These are phyloP conservation scores for Talaromyces sp. DNA, from an alignment of 2,329 filamentous ascomycete genomes.

Conservation along the genomic window DNA sequence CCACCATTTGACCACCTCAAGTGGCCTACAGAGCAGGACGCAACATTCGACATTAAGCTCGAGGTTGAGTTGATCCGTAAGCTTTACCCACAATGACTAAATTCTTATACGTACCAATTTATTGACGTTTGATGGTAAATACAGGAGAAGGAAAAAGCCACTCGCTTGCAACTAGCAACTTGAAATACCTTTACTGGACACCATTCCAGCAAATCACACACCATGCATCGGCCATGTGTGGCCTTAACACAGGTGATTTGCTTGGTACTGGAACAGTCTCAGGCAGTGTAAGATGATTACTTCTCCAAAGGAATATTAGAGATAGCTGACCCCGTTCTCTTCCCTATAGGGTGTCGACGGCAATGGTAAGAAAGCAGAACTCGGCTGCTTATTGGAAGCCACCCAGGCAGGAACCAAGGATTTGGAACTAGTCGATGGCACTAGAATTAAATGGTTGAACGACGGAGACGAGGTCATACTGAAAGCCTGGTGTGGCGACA, in stretches of 20 bases:
- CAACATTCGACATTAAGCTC: not conserved
- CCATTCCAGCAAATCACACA: slow-evolving; percentile 26
- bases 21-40: not conserved
- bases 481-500: not conserved
- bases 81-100: too few relatives aligned
- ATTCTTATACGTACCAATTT: not conserved
- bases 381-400: not conserved
- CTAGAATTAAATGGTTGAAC: not conserved
- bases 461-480: not conserved
- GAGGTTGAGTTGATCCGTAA: not conserved
- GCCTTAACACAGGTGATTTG: slow-evolving; percentile 26
- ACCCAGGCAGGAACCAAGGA: not conserved
- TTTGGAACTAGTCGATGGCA: not conserved
- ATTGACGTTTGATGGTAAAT: not conserved
- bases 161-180: not conserved
- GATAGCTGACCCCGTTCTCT: not conserved
- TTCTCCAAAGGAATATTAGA: not conserved
- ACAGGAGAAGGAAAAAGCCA: not conserved
- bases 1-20: not conserved
- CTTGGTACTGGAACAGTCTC: slow-evolving; percentile 28
- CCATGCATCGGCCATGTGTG: slow-evolving; percentile 24
- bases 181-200: slow-evolving; percentile 20
- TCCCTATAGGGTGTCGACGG: not conserved
- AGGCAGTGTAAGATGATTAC: not conserved
- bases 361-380: not conserved